A percentile compares a stretch with the other conserved stretches of the same genome.
Conservation (phyloP, 306 rosid genomes). For the Sindora glabra region DNA sequence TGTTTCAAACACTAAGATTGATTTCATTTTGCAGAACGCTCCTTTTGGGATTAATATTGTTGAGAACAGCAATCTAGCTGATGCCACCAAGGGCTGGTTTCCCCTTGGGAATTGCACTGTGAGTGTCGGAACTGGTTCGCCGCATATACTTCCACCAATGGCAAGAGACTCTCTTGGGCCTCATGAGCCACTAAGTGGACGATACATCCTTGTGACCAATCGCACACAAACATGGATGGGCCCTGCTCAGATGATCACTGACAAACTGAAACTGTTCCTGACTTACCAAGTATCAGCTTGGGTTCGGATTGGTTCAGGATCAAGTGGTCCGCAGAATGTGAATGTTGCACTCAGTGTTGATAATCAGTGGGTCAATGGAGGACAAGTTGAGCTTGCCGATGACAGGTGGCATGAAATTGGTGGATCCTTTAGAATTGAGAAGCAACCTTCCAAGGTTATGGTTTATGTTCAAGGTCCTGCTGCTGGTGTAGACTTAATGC, state of each 20-base stretch:
- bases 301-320: conserved; percentile 64
- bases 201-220: conserved; percentile 59
- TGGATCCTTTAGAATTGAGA: conserved; percentile 89
- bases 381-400: conserved; percentile 52
- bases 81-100: conserved; percentile 75
- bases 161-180: conserved; percentile 91
- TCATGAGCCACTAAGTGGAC: conserved; percentile 64
- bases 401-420: conserved; percentile 85
- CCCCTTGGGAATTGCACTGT: conserved; percentile 80
- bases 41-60: conserved; percentile 69
- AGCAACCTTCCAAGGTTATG: conserved; percentile 75
- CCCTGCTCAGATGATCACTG: conserved; percentile 83
- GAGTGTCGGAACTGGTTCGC: conserved; percentile 69
- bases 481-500: conserved; percentile 72
- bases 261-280: conserved; percentile 63
- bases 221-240: conserved; percentile 98
- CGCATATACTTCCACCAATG: conserved; percentile 82
- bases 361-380: conserved; percentile 88
- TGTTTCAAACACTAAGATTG: conserved; percentile 6
- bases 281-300: conserved; percentile 94
- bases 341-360: conserved; percentile 74
- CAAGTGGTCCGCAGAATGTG: conserved; percentile 63
- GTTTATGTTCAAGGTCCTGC: conserved; percentile 86
- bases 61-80: conserved; percentile 61
- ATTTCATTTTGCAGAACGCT: conserved; percentile 42